Evolutionary conservation across 2,329 filamentous ascomycete genomes (phyloP).

Genomic region (Talaromyces sp.): DNA sequence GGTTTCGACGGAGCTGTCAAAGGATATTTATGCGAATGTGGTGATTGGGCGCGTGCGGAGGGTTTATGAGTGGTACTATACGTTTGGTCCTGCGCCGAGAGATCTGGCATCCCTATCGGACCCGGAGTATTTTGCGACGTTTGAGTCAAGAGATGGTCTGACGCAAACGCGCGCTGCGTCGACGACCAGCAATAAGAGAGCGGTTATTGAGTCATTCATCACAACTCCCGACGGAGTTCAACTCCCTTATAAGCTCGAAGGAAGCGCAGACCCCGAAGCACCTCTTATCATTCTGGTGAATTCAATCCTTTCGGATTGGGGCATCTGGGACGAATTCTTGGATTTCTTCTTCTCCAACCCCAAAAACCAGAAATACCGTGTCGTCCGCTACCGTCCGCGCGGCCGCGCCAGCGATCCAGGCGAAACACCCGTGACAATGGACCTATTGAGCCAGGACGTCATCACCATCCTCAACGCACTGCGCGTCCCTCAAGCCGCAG

Average conservation of each 20-base stretch:
- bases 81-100: constrained; percentile 70
- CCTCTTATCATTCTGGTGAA: constrained; percentile 74
- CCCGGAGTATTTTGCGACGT: constrained; percentile 47
- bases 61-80: constrained; percentile 70
- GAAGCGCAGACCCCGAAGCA: constrained; percentile 61
- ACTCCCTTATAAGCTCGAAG: constrained; percentile 73
- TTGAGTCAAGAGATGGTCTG: constrained; percentile 53
- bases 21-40: constrained; percentile 57
- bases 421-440: constrained; percentile 54
- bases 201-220: constrained; percentile 64
- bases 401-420: constrained; percentile 54
- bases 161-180: constrained; percentile 54
- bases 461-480: constrained; percentile 64
- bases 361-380: constrained; percentile 59
- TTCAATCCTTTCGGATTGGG: constrained; percentile 71
- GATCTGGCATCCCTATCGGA: constrained; percentile 59
- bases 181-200: constrained; percentile 34
- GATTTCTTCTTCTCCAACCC: constrained; percentile 53
- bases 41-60: constrained; percentile 58
- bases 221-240: constrained; percentile 65
- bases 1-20: constrained; percentile 59
- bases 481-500: constrained; percentile 63
- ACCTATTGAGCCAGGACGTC: constrained; percentile 66
- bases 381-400: constrained; percentile 74
- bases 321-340: constrained; percentile 78